A percentile compares a stretch with the other conserved stretches of the same genome.
phyloP scores from a whole-genome alignment of 2,329 filamentous ascomycete species.

The Ambrosiella beaveri region DNA sequence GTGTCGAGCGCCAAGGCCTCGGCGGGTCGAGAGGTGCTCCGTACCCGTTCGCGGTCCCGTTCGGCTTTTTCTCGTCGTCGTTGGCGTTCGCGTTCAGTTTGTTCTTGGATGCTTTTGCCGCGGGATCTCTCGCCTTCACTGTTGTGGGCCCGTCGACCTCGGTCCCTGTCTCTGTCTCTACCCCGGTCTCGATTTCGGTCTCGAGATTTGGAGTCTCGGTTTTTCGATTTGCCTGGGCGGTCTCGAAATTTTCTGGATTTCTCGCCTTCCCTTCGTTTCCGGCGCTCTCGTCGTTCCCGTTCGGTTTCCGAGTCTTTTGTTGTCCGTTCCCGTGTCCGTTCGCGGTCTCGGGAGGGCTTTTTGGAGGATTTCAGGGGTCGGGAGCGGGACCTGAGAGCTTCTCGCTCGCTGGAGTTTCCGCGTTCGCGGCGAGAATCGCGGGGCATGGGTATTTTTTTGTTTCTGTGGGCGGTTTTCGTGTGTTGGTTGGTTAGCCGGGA shows the following conservation, averaged over 20 bases:
- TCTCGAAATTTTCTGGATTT: background rate
- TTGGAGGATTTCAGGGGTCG: background rate
- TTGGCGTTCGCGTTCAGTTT: constrained; percentile 14
- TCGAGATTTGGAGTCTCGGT: background rate
- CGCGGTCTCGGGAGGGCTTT: background rate
- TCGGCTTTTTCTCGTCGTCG: constrained; percentile 15
- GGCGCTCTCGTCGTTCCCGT: constrained; percentile 6
- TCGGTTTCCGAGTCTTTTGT: constrained; percentile 3
- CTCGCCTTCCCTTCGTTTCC: background rate
- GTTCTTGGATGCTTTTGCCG: background rate
- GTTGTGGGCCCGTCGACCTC: background rate
- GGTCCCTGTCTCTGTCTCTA: background rate
- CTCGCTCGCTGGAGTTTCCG: constrained; percentile 10
- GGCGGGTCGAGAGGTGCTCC: constrained; percentile 3
- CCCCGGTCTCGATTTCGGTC: background rate
- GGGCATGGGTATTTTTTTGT: background rate
- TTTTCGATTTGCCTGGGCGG: background rate
- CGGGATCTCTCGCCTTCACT: background rate
- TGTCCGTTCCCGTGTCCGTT: background rate
- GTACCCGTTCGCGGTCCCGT: constrained; percentile 13
- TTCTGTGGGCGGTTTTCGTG: no score
- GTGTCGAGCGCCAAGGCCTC: constrained; percentile 11
- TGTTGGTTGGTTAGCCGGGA: background rate
- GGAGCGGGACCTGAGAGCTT: constrained; percentile 6
- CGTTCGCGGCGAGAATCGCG: constrained; percentile 11